phyloP scores from a whole-genome alignment of 148 eudicot genomes.

The Bassia scoparia region DNA sequence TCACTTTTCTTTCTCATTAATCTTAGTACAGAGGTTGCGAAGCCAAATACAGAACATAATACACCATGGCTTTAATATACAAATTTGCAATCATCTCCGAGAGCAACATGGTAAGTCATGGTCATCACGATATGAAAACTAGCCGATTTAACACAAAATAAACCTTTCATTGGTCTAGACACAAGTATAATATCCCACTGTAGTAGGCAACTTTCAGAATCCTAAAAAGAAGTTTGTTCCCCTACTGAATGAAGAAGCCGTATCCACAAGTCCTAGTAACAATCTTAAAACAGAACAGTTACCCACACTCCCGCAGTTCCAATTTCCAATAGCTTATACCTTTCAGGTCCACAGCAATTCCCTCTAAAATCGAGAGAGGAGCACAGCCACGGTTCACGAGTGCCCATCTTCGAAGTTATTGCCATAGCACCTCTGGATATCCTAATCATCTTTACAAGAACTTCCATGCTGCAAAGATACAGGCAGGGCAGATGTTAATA shows the following conservation, averaged over 20 bases:
- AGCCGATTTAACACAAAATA: conserved; percentile 9
- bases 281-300: conserved; percentile 18
- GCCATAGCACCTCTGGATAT: background rate
- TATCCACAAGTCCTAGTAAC: conserved; percentile 41
- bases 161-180: conserved; percentile 8
- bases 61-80: conserved; percentile 19
- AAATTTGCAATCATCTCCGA: conserved; percentile 11
- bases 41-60: conserved; percentile 21
- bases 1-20: background rate
- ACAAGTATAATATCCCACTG: conserved; percentile 22
- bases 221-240: conserved; percentile 9
- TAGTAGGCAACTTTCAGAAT: conserved; percentile 19
- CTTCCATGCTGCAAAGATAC: conserved; percentile 56
- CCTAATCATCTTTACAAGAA: conserved; percentile 35
- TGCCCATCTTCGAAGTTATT: conserved; percentile 9
- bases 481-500: background rate
- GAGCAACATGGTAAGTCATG: conserved; percentile 11
- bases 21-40: conserved; percentile 1
- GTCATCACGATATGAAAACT: background rate
- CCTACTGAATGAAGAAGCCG: conserved; percentile 33
- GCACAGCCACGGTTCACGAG: conserved; percentile 8
- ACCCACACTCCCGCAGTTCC: background rate
- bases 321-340: conserved; percentile 7
- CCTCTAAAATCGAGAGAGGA: background rate
- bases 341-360: conserved; percentile 5